Evolutionary conservation across 768 basidiomycete genomes (phyloP).

Genomic region (Floccularia luteovirens): DNA sequence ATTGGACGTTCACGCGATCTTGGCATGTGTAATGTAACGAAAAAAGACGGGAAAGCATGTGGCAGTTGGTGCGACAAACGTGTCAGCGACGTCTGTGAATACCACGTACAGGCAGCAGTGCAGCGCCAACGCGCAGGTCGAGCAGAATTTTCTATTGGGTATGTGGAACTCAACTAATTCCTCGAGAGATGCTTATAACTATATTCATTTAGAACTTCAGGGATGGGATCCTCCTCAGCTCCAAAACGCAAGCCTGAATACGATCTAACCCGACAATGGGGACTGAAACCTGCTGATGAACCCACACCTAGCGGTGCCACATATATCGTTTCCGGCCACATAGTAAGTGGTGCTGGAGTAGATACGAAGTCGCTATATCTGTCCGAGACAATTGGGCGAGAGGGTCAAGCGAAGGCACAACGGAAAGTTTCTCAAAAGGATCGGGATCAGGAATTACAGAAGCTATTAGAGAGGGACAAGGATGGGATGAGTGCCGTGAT

Average conservation of each 20-base stretch:
- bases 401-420: constrained; percentile 70
- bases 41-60: constrained; percentile 76
- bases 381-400: constrained; percentile 69
- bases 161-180: constrained; percentile 14
- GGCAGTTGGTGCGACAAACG: constrained; percentile 90
- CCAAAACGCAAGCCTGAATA: constrained; percentile 49
- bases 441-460: constrained; percentile 53
- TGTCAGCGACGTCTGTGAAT: constrained; percentile 84
- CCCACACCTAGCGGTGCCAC: constrained; percentile 33
- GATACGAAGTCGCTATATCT: constrained; percentile 41
- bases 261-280: constrained; percentile 71
- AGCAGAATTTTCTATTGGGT: constrained; percentile 86
- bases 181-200: neutral
- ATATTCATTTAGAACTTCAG: constrained; percentile 50
- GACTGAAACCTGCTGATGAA: constrained; percentile 50
- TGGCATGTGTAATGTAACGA: constrained; percentile 73
- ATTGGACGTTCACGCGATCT: constrained; percentile 86
- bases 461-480: constrained; percentile 55
- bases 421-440: constrained; percentile 52
- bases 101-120: constrained; percentile 80
- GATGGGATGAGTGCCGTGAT: constrained; percentile 62
- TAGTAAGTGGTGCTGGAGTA: constrained; percentile 42
- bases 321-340: constrained; percentile 77
- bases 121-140: constrained; percentile 65
- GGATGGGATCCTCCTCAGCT: constrained; percentile 47